phyloP scores from a whole-genome alignment of 169 alveolate species.

The Cyclospora cayetanensis region DNA sequence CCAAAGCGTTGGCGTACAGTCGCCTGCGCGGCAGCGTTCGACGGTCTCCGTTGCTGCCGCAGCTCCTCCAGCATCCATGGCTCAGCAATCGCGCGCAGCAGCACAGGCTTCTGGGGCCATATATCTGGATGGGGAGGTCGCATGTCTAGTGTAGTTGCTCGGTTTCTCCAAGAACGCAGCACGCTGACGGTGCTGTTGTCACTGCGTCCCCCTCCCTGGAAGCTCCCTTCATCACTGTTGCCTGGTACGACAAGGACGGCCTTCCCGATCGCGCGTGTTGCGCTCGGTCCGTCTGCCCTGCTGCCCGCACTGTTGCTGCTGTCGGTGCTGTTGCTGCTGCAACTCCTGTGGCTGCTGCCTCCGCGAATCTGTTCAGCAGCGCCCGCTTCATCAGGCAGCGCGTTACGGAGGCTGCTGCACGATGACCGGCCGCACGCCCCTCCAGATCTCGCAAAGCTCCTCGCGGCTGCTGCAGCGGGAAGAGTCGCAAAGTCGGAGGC shows the following conservation, averaged over 20 bases:
- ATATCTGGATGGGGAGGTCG: not conserved
- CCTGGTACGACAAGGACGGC: not conserved
- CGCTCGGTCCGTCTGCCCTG: not conserved
- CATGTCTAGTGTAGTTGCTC: not conserved
- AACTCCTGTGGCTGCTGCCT: not conserved
- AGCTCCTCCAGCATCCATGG: constrained; percentile 38
- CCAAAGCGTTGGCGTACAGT: too few relatives aligned
- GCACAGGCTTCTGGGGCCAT: constrained; percentile 58
- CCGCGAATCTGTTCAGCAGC: too few relatives aligned
- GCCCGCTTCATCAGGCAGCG: too few relatives aligned
- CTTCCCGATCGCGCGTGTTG: not conserved
- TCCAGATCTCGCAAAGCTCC: too few relatives aligned
- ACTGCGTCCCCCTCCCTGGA: not conserved
- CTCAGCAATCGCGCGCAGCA: constrained; percentile 60
- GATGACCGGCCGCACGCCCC: too few relatives aligned
- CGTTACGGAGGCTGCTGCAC: too few relatives aligned
- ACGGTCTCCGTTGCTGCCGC: not conserved
- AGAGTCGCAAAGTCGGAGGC: too few relatives aligned
- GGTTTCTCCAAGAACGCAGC: not conserved
- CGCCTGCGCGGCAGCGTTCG: too few relatives aligned
- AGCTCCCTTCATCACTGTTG: not conserved
- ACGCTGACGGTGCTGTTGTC: not conserved
- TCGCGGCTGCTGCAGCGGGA: too few relatives aligned
- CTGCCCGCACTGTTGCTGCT: not conserved
- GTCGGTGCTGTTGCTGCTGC: constrained; percentile 22